Evolutionary conservation across 768 basidiomycete species (phyloP), one percentile per base, ranked within the genome.

Genomic region (Lactarius indigo): DNA sequence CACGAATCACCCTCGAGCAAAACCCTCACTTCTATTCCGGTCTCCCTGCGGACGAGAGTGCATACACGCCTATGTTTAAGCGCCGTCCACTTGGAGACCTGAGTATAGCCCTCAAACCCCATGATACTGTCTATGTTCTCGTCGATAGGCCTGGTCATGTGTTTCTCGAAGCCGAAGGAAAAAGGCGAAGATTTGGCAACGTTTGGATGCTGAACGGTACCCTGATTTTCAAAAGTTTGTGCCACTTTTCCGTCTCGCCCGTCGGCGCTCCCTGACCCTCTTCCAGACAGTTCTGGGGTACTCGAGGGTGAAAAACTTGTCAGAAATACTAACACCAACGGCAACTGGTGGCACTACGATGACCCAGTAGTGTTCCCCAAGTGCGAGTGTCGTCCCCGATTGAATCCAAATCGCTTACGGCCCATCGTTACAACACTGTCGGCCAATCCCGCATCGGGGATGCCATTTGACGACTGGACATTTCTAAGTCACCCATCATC

Each of bases 11-110:
- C 5, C 61, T 66, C 10, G 30, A 57, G 47, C 44, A 66, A 20
- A 66, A 66, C 12, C 60, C 65, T 31, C 65, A 62, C 28, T 66
- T 66, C 39, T 66, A 66, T 28, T 58, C 57, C 4, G 39, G 20
- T 9, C 35, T 37, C 23, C 57, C 57, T 23, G 37, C 10, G 13
- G 20, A 33, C 2, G 37, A 35, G 23, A 37, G 33, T 9, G 58
- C 10, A n/a, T 20, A 41, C 50, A 52, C 50, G 50, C 50, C 50
- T 17, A 28, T 26, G 1, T 64, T 64, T 8, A 35, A 26, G 39
- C 13, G 7, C 20, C 37, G 39, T 15, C 64, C 64, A 12, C 31
- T 59, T n/a, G 18, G 33, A 2, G 8, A 65, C 41, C 44, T 65
- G 28, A 23, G 18, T 30, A 1, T 13, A 33, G 44, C 44, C 8